phyloP scores from a whole-genome alignment of 2,329 filamentous ascomycete genomes.

The Neonectria hederae region DNA sequence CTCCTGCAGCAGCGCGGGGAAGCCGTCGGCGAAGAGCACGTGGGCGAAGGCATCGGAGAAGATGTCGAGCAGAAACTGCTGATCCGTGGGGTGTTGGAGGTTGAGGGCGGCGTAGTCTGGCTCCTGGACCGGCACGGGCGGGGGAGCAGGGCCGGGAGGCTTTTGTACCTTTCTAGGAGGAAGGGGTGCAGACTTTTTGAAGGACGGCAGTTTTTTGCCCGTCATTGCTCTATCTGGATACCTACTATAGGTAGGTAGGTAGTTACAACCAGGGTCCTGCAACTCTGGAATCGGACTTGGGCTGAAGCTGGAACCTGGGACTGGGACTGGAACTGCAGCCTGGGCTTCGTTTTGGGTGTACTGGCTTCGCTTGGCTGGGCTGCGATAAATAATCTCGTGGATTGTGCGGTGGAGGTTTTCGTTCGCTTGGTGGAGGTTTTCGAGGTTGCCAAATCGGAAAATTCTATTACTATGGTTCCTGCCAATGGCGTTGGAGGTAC shows the following conservation, averaged over 20 bases:
- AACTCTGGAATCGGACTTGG: background rate
- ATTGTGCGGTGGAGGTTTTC: slow-evolving; percentile 5
- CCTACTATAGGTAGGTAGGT: background rate
- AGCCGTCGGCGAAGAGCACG: slow-evolving; percentile 57
- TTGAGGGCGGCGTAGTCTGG: slow-evolving; percentile 5
- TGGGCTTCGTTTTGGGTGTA: background rate
- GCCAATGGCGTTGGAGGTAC: slow-evolving; percentile 10
- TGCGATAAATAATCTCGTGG: slow-evolving; percentile 6
- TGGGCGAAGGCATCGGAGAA: slow-evolving; percentile 73
- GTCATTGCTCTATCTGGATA: slow-evolving; percentile 28
- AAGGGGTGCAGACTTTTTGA: slow-evolving; percentile 33
- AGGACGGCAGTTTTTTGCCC: slow-evolving; percentile 37
- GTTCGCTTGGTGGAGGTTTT: slow-evolving; percentile 2
- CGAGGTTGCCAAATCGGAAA: slow-evolving; percentile 18
- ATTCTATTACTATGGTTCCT: slow-evolving; percentile 15
- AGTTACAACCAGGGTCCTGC: background rate
- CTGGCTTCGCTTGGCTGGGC: background rate
- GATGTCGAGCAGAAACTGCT: slow-evolving; percentile 77
- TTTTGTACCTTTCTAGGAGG: slow-evolving; percentile 22
- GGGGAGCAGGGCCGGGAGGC: slow-evolving; percentile 17
- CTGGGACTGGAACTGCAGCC: background rate
- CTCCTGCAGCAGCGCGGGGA: slow-evolving; percentile 73
- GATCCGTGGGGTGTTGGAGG: slow-evolving; percentile 46
- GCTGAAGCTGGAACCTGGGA: background rate
- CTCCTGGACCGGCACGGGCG: slow-evolving; percentile 2